These are phyloP conservation scores for Pichia sp. DNA, from an alignment of 1,139 yeast species.

Conservation along the genomic window DNA sequence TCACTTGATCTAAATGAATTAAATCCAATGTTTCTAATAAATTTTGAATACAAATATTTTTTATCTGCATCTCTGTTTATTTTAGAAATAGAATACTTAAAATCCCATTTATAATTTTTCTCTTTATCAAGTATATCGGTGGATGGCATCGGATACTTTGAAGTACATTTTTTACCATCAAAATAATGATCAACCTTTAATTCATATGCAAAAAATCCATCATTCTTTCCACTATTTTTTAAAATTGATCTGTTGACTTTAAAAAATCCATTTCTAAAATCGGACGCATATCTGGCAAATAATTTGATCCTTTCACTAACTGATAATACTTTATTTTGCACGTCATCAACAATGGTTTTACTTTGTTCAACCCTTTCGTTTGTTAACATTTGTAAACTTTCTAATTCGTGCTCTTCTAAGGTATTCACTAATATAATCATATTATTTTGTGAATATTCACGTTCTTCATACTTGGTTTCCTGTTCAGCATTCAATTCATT, in stretches of 20 bases:
- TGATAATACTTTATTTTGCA: conserved; percentile 2
- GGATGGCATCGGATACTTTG: conserved; percentile 25
- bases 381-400: conserved; percentile 14
- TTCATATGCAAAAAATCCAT: conserved; percentile 21
- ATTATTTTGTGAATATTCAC: background rate
- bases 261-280: conserved; percentile 12
- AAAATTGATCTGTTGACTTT: conserved; percentile 15
- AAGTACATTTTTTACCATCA: conserved; percentile 17
- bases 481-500: background rate
- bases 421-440: conserved; percentile 15
- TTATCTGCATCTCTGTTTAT: conserved; percentile 13
- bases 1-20: conserved; percentile 14
- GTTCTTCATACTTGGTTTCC: background rate
- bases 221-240: conserved; percentile 9
- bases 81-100: conserved; percentile 22
- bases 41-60: conserved; percentile 10
- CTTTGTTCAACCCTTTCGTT: conserved; percentile 12
- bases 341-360: conserved; percentile 1
- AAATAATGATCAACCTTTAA: conserved; percentile 24
- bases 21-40: conserved; percentile 25
- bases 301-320: conserved; percentile 17
- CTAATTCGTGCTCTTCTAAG: conserved; percentile 7
- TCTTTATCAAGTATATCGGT: conserved; percentile 18
- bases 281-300: conserved; percentile 10
- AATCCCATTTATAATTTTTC: conserved; percentile 21